Evolutionary conservation across 192 early-diverging fungal genomes (phyloP), one percentile per base, ranked within the genome.

Genomic region (Chytriomyces confervae): DNA sequence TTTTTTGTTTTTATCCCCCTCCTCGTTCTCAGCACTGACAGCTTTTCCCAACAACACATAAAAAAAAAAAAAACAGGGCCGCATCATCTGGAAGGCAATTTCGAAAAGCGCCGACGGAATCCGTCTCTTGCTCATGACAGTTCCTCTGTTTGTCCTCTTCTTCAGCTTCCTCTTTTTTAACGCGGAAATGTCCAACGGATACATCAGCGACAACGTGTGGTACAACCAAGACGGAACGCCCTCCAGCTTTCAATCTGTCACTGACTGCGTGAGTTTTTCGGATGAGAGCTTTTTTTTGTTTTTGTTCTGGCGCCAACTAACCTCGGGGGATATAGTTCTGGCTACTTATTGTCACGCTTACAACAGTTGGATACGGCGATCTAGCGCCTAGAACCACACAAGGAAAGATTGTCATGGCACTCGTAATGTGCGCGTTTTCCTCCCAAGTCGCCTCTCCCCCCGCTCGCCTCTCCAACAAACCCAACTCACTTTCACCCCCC

Each of bases 301-400:
- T 13, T 29, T 13, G 20, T 36, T 36, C 36, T 36, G 1, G 36
- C 36, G 36, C 36, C 36, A 29, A 43, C 63, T 65, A 27, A 65
- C 36, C 11, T 65, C 5, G 20, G 1, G 3, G 2, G 20, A 27
- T 20, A 16, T 6, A 67, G 51, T 71, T 76, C 16, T 78, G 77
- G 77, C 20, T 78, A 16, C 7, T 65, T 6, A 77, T 60, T n/a
- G 74, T 77, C 8, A 78, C 77, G 10, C 46, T 78, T 6, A 75
- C 77, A 7, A 78, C 77, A 3, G 72, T 78, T 50, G 77, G 75
- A 13, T 81, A 81, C 44, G 80, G 80, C 18, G 80, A 81, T 27
- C 18, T 68, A 3, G 53, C 45, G 5, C 80, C 80, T 5, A n/a
- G 7, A 13, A 81, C 80, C 68, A 16, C 46, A 0, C 61, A 10